phyloP scores from a whole-genome alignment of 371 early-diverging fungal species.

The Mucor lusitanicus region DNA sequence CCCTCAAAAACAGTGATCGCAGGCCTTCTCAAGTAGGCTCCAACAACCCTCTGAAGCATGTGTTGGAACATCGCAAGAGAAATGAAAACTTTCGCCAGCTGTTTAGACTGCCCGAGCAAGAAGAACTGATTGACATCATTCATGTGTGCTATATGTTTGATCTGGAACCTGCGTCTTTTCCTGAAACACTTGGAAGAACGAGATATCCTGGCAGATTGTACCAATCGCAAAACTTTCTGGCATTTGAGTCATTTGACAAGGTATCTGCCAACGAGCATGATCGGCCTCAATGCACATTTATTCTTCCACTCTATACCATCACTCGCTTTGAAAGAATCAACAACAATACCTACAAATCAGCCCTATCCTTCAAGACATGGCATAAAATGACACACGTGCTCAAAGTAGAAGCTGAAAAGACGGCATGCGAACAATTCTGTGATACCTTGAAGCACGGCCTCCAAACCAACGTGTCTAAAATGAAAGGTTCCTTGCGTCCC shows the following conservation, averaged over 20 bases:
- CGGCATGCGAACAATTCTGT: constrained; percentile 45
- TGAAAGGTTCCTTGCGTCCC: constrained; percentile 71
- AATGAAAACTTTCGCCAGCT: constrained; percentile 68
- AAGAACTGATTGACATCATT: constrained; percentile 58
- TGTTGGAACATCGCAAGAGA: constrained; percentile 63
- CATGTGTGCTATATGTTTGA: constrained; percentile 49
- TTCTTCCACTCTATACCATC: constrained; percentile 86
- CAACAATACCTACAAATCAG: constrained; percentile 37
- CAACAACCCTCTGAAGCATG: constrained; percentile 40
- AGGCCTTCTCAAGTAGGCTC: constrained; percentile 37
- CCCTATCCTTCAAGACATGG: constrained; percentile 59
- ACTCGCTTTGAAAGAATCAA: constrained; percentile 84
- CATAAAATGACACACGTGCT: constrained; percentile 59
- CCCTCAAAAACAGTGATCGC: constrained; percentile 36
- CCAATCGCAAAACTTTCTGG: constrained; percentile 82
- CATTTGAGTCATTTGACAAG: constrained; percentile 66
- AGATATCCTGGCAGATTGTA: constrained; percentile 66
- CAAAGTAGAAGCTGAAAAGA: constrained; percentile 41
- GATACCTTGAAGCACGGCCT: constrained; percentile 49
- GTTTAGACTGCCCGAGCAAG: constrained; percentile 65
- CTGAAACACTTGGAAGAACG: constrained; percentile 2
- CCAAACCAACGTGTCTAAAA: constrained; percentile 58
- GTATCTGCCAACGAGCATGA: constrained; percentile 51
- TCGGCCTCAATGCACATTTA: constrained; percentile 18
- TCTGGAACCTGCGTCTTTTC: constrained; percentile 21